phyloP scores from a whole-genome alignment of 768 basidiomycete genomes.

The Sarcomyxa edulis region DNA sequence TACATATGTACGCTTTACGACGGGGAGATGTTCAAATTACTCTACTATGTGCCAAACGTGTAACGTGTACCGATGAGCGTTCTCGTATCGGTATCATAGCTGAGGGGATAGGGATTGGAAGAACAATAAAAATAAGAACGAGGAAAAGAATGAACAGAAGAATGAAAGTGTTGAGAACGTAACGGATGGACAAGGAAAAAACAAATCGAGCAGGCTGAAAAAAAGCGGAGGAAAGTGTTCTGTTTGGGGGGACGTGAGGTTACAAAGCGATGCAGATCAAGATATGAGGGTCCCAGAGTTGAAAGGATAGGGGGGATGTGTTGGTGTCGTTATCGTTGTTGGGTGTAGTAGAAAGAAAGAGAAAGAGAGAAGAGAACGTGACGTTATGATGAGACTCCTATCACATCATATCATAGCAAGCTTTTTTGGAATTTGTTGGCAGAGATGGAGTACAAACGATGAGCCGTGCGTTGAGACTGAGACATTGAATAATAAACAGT shows the following conservation, averaged over 20 bases:
- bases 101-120: constrained; percentile 27
- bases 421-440: constrained; percentile 13
- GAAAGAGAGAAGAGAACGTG: constrained; percentile 55
- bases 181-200: constrained; percentile 26
- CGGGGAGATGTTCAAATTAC: no score
- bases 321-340: constrained; percentile 52
- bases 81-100: no score
- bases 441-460: no score
- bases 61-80: constrained; percentile 64
- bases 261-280: no score
- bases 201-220: constrained; percentile 39
- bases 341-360: constrained; percentile 54
- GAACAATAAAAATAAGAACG: constrained; percentile 23
- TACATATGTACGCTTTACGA: no score
- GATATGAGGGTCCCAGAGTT: constrained; percentile 6
- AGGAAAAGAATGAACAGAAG: constrained; percentile 35
- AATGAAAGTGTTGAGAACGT: constrained; percentile 43
- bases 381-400: constrained; percentile 24
- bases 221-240: constrained; percentile 48
- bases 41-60: no score
- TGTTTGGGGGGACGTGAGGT: no score
- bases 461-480: constrained; percentile 10
- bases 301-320: constrained; percentile 8
- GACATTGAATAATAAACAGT: neutral
- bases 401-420: constrained; percentile 10